Base-by-base conservation (phyloP, 164 flowering plant species). In the Dillenia turbinata region DNA sequence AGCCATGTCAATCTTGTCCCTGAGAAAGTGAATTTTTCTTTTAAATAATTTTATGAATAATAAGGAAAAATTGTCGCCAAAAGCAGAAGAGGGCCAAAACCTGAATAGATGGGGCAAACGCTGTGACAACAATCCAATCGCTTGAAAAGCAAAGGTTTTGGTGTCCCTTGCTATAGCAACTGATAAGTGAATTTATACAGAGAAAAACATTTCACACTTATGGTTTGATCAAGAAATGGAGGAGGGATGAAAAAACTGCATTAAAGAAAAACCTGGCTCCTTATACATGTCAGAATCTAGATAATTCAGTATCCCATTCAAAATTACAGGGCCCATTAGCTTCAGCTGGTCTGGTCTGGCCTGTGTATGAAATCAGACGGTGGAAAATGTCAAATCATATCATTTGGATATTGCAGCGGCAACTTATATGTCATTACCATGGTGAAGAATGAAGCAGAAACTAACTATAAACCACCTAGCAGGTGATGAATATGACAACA, bases 21-120 rank as follows among this genome's bases (percentile, higher is more conserved):
- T 94, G 77, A 49, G 51, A 65, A 19, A 61, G 43, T 44, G 45
- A 53, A 44, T 33, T 52, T 15, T 24, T 15, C 15, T 1, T 43
- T 55, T 15, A 45, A 24, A 13, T 47, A 52, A 6, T 52, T 57
- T 44, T 13, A 50, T 10, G 43, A 19, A 9, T 47, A 44, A 19
- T 50, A 57, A 61, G n/a, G 49, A 5, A 49, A 44, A 44, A 40
- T 16, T n/a, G 11, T 52, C 50, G n/a, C 47, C 51, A 11, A 58
- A 59, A 58, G 44, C 5, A 45, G 44, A 40, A 60, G 16, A 47
- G 47, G 50, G 9, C 13, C 13, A 54, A 24, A 14, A 88, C 98
- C 95, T 88, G 77, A 91, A 94, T 73, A 91, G 95, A 58, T 87
- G 84, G 68, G 98, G 98, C 88, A 94, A 77, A 47, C 98, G 96